These are phyloP conservation scores for Colletotrichum liriopes DNA, from an alignment of 2,329 filamentous ascomycete genomes.

Conservation along the genomic window DNA sequence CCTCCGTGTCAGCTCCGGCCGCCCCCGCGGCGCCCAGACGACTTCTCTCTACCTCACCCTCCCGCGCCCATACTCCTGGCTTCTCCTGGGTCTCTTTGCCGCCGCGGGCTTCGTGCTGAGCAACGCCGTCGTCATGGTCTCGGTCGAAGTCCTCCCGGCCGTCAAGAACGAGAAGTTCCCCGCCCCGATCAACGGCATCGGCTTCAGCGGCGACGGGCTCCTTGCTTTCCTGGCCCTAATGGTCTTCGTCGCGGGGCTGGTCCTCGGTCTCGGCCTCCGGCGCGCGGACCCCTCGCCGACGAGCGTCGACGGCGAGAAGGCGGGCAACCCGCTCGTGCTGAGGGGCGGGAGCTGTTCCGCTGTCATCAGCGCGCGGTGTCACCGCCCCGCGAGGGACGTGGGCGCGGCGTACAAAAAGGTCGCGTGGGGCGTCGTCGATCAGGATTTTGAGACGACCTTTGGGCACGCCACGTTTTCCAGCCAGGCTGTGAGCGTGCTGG, in stretches of 20 bases:
- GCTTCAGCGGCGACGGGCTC: conserved; percentile 61
- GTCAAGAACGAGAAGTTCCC: conserved; percentile 29
- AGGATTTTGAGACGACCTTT: conserved; percentile 60
- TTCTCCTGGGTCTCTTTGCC: conserved; percentile 61
- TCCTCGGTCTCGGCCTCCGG: conserved; percentile 58
- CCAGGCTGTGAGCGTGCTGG: conserved; percentile 47
- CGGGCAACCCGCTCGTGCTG: conserved; percentile 66
- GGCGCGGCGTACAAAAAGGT: conserved; percentile 57
- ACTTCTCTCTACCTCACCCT: conserved; percentile 66
- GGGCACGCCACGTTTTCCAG: conserved; percentile 36
- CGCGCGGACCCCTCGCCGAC: conserved; percentile 56
- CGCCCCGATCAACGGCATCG: conserved; percentile 51
- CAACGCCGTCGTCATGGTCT: conserved; percentile 54
- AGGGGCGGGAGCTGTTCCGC: conserved; percentile 66
- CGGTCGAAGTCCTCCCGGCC: conserved; percentile 46
- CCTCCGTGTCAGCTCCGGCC: conserved; percentile 64
- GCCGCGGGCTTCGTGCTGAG: conserved; percentile 63
- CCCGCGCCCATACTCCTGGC: conserved; percentile 62
- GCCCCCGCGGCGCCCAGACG: conserved; percentile 61
- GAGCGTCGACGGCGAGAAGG: conserved; percentile 52
- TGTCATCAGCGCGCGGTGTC: conserved; percentile 66
- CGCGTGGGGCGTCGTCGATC: conserved; percentile 63
- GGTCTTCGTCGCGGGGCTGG: conserved; percentile 50
- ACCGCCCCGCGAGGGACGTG: conserved; percentile 52
- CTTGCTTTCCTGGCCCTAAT: conserved; percentile 60